Evolutionary conservation across 2,329 filamentous ascomycete genomes (phyloP).

Genomic region (Elsinoe ampelina): DNA sequence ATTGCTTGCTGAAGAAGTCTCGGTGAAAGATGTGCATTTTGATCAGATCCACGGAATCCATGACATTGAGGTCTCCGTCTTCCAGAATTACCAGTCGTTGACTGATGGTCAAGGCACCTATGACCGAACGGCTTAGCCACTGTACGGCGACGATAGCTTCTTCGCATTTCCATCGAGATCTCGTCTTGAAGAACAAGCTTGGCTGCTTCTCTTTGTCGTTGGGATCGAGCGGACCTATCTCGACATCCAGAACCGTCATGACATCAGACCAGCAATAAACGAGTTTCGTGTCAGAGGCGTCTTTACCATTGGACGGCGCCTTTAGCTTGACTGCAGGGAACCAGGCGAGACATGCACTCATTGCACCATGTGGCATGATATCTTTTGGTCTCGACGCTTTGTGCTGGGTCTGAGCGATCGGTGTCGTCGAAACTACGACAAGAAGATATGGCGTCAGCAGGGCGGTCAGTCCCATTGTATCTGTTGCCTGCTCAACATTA

Average conservation of each 20-base stretch:
- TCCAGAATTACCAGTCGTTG: slow-evolving; percentile 89
- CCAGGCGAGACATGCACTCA: slow-evolving; percentile 93
- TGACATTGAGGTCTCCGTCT: slow-evolving; percentile 79
- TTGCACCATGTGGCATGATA: slow-evolving; percentile 75
- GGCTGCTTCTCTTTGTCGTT: slow-evolving; percentile 69
- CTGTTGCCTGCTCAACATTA: slow-evolving; percentile 84
- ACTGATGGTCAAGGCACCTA: slow-evolving; percentile 86
- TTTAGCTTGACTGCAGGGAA: slow-evolving; percentile 94
- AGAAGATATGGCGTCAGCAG: slow-evolving; percentile 92
- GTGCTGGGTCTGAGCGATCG: slow-evolving; percentile 90
- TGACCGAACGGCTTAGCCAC: slow-evolving; percentile 88
- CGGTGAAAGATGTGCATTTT: slow-evolving; percentile 87
- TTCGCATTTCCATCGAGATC: slow-evolving; percentile 85
- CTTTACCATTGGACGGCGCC: slow-evolving; percentile 48
- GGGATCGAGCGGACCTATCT: slow-evolving; percentile 52
- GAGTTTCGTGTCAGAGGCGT: slow-evolving; percentile 71
- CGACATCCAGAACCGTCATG: slow-evolving; percentile 83
- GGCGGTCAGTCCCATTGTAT: slow-evolving; percentile 81
- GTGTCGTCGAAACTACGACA: slow-evolving; percentile 94
- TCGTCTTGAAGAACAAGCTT: slow-evolving; percentile 66
- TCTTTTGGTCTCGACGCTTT: slow-evolving; percentile 89
- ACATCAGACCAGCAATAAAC: slow-evolving; percentile 99
- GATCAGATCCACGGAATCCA: slow-evolving; percentile 86
- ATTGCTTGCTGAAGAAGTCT: slow-evolving; percentile 80
- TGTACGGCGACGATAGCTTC: slow-evolving; percentile 94